A percentile compares a stretch with the other conserved stretches of the same genome.
Evolutionary conservation across 768 basidiomycete species (phyloP).

Genomic region (Naganishia onofrii): DNA sequence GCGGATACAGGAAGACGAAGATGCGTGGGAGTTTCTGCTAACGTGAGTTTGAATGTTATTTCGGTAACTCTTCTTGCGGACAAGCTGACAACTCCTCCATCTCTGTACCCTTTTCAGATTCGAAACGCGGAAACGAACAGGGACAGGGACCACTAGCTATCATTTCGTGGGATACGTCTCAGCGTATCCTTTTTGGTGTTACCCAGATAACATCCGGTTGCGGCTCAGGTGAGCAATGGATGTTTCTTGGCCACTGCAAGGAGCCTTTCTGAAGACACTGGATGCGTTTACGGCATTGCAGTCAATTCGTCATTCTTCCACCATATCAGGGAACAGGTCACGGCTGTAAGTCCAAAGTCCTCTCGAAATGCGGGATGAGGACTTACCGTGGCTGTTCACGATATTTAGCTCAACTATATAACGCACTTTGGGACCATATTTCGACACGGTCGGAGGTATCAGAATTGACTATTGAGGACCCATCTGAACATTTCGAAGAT

Average conservation of each 20-base stretch:
- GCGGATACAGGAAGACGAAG: constrained; percentile 17
- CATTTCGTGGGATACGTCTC: constrained; percentile 95
- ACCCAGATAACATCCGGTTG: constrained; percentile 82
- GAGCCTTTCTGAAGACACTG: constrained; percentile 3
- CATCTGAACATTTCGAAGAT: constrained; percentile 96
- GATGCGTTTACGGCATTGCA: constrained; percentile 46
- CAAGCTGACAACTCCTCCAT: not conserved
- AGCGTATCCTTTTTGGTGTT: constrained; percentile 91
- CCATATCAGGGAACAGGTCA: constrained; percentile 87
- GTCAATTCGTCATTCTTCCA: constrained; percentile 89
- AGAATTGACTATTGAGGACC: constrained; percentile 97
- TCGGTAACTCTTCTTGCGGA: not conserved
- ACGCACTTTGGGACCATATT: constrained; percentile 75
- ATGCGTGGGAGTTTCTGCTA: constrained; percentile 54
- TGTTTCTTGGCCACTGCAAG: not conserved
- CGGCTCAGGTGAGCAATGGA: constrained; percentile 67
- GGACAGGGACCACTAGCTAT: constrained; percentile 59
- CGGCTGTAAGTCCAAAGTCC: constrained; percentile 64
- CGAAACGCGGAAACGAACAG: constrained; percentile 68
- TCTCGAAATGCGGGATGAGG: not conserved
- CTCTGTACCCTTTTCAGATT: constrained; percentile 60
- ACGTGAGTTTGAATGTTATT: constrained; percentile 60
- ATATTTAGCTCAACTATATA: constrained; percentile 75
- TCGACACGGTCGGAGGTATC: constrained; percentile 66
- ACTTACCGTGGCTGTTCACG: not conserved